These are phyloP conservation scores for Mentha longifolia DNA, from an alignment of 257 asterid species.

Conservation along the genomic window DNA sequence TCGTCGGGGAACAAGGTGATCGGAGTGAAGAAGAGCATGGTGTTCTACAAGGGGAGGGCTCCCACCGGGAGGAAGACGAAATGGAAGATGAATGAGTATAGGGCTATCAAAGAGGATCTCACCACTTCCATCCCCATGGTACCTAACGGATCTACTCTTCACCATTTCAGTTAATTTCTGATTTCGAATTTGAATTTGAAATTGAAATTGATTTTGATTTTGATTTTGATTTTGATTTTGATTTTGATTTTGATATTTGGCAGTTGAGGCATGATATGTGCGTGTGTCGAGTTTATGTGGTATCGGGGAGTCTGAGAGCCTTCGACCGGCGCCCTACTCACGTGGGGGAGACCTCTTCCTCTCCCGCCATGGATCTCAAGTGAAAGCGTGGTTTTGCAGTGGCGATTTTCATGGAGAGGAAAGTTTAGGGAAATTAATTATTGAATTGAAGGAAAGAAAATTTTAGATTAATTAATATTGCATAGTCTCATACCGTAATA, in stretches of 20 bases:
- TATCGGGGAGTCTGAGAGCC: conserved; percentile 66
- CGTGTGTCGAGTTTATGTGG: conserved; percentile 71
- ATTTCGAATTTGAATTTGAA: too few relatives aligned
- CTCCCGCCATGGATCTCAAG: background rate
- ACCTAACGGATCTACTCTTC: background rate
- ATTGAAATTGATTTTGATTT: too few relatives aligned
- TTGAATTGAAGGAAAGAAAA: too few relatives aligned
- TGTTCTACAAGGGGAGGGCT: conserved; percentile 76
- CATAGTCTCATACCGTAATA: too few relatives aligned
- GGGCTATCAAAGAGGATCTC: conserved; percentile 57
- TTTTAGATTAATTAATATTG: too few relatives aligned
- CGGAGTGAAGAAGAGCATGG: conserved; percentile 81
- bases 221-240: background rate
- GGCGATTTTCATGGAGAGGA: background rate
- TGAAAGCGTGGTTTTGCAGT: background rate
- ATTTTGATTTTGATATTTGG: background rate
- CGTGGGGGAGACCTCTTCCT: background rate
- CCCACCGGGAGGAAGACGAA: conserved; percentile 69
- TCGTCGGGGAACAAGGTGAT: conserved; percentile 59
- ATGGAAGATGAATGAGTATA: conserved; percentile 85
- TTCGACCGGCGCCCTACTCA: conserved; percentile 61
- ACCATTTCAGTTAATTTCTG: background rate
- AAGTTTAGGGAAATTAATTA: too few relatives aligned
- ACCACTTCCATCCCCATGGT: conserved; percentile 56
- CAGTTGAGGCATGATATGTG: conserved; percentile 81